A percentile compares a stretch with the other conserved stretches of the same genome.
phyloP scores from a whole-genome alignment of 768 basidiomycete genomes.

The Chiua virens region DNA sequence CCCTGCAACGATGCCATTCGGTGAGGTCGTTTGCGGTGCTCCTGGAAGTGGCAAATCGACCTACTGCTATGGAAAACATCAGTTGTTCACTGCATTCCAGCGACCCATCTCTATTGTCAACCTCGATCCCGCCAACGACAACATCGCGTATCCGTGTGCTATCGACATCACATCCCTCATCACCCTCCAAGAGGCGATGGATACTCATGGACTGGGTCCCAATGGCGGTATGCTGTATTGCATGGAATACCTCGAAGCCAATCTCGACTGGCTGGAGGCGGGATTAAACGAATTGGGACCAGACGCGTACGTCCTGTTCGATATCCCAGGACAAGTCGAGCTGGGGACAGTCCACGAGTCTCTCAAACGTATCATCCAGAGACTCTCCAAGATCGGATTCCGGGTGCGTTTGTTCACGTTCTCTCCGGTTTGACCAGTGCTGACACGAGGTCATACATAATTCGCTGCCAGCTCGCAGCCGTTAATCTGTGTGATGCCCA shows the following conservation, averaged over 20 bases:
- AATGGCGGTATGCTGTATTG: conserved; percentile 97
- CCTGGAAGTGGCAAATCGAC: conserved; percentile 89
- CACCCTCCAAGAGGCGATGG: conserved; percentile 85
- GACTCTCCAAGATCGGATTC: conserved; percentile 71
- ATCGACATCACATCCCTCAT: conserved; percentile 85
- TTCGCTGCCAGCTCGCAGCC: conserved; percentile 68
- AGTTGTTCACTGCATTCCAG: conserved; percentile 82
- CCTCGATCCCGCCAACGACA: conserved; percentile 92
- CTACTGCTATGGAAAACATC: conserved; percentile 84
- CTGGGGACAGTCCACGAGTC: conserved; percentile 94
- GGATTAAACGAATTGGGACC: conserved; percentile 61
- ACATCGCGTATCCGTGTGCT: conserved; percentile 88
- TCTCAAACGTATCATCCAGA: conserved; percentile 73
- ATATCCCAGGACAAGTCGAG: conserved; percentile 97
- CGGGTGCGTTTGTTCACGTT: conserved; percentile 61
- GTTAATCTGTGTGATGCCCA: conserved; percentile 97
- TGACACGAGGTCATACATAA: not conserved
- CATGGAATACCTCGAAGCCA: conserved; percentile 95
- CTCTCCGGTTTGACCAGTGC: not conserved
- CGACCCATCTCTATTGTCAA: conserved; percentile 91
- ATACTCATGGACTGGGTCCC: conserved; percentile 80
- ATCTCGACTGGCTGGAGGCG: conserved; percentile 85
- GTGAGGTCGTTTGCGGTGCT: conserved; percentile 83
- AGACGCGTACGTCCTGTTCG: conserved; percentile 89
- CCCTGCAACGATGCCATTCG: conserved; percentile 66